Evolutionary conservation across 2,329 filamentous ascomycete species (phyloP).

Genomic region (Trichoderma brevicompactum): DNA sequence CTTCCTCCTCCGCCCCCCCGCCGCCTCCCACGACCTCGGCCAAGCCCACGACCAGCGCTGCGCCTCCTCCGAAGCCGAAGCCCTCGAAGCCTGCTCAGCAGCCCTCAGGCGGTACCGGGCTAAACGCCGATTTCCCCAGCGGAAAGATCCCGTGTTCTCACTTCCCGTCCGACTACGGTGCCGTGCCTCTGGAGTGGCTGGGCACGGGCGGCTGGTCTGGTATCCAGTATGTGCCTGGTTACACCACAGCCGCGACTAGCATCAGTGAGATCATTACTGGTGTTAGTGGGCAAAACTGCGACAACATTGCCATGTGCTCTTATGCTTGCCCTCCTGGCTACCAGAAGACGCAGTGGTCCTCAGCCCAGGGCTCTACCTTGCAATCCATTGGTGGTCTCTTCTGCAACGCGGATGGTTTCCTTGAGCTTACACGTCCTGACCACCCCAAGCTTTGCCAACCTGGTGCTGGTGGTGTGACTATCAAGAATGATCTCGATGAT

Average conservation of each 20-base stretch:
- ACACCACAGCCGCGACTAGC: constrained; percentile 51
- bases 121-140: constrained; percentile 74
- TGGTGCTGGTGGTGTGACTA: constrained; percentile 70
- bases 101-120: constrained; percentile 48
- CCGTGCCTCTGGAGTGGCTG: constrained; percentile 70
- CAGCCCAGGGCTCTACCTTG: constrained; percentile 73
- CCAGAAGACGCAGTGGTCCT: constrained; percentile 90
- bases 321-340: constrained; percentile 92
- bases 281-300: constrained; percentile 64
- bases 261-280: constrained; percentile 71
- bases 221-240: constrained; percentile 67
- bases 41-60: constrained; percentile 38
- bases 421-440: constrained; percentile 74
- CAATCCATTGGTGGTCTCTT: constrained; percentile 88
- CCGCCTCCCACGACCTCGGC: constrained; percentile 26
- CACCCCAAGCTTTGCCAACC: constrained; percentile 73
- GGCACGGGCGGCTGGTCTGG: constrained; percentile 77
- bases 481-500: constrained; percentile 73
- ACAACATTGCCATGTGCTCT: constrained; percentile 71
- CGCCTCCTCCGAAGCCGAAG: constrained; percentile 29
- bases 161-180: constrained; percentile 84
- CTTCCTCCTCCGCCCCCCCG: constrained; percentile 33
- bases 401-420: constrained; percentile 74
- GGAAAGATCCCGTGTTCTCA: constrained; percentile 70
- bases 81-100: constrained; percentile 5